These are phyloP conservation scores for Suhomyces panamericanus DNA, from an alignment of 1,139 yeast species.

Conservation along the genomic window DNA sequence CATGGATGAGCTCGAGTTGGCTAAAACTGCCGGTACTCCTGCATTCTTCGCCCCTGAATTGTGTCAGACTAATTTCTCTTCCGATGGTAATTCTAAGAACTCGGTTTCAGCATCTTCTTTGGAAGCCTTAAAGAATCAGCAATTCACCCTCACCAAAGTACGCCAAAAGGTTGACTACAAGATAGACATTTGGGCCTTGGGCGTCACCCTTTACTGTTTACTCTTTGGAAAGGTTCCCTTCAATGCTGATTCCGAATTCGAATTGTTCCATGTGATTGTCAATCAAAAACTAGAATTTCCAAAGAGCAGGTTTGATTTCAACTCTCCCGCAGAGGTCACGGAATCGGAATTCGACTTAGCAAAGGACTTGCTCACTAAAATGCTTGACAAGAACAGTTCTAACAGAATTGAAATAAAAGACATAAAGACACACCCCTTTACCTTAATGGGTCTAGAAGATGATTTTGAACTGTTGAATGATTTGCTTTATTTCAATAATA, in stretches of 20 bases:
- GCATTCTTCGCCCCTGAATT: conserved; percentile 82
- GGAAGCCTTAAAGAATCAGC: conserved; percentile 25
- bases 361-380: conserved; percentile 60
- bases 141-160: conserved; percentile 20
- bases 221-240: conserved; percentile 89
- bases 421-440: conserved; percentile 80
- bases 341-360: conserved; percentile 59
- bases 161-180: conserved; percentile 63
- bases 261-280: conserved; percentile 80
- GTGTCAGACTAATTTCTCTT: conserved; percentile 51
- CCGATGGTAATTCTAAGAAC: conserved; percentile 3
- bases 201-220: conserved; percentile 87
- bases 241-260: conserved; percentile 84
- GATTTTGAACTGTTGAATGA: conserved; percentile 42
- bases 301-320: conserved; percentile 37
- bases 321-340: conserved; percentile 37
- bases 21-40: conserved; percentile 90
- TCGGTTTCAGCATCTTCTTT: conserved; percentile 26
- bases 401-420: conserved; percentile 69
- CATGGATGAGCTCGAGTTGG: conserved; percentile 73
- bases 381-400: conserved; percentile 72
- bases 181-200: conserved; percentile 96
- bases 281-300: conserved; percentile 66
- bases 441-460: conserved; percentile 57
- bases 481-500: conserved; percentile 35